phyloP scores from a whole-genome alignment of 2,329 filamentous ascomycete genomes.

The Aspergillus latus region DNA sequence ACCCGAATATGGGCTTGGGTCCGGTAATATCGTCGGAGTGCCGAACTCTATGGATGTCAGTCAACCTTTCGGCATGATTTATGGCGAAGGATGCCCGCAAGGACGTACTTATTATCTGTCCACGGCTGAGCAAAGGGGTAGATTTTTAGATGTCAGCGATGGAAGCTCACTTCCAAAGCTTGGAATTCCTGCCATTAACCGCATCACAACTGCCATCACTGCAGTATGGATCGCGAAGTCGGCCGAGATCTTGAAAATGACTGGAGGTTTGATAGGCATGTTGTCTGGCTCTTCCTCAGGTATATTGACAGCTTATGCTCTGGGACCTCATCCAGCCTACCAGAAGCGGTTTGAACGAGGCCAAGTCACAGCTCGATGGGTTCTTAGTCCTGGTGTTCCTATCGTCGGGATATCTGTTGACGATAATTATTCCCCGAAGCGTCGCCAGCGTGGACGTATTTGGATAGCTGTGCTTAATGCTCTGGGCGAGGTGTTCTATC shows the following conservation, averaged over 20 bases:
- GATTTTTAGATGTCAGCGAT: constrained; percentile 66
- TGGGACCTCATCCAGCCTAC: constrained; percentile 62
- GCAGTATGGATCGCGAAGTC: constrained; percentile 91
- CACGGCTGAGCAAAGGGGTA: constrained; percentile 71
- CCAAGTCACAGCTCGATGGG: constrained; percentile 84
- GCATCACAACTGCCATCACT: constrained; percentile 68
- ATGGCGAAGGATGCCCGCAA: constrained; percentile 82
- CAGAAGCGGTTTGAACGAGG: constrained; percentile 66
- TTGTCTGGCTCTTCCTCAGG: constrained; percentile 81
- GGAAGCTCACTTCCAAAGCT: constrained; percentile 62
- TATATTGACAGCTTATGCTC: constrained; percentile 76
- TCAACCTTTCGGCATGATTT: constrained; percentile 76
- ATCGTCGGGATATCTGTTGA: constrained; percentile 83
- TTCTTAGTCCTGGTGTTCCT: constrained; percentile 86
- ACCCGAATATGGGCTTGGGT: constrained; percentile 72
- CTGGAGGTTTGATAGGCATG: constrained; percentile 76
- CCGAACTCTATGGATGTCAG: constrained; percentile 92
- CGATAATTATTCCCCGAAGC: constrained; percentile 72
- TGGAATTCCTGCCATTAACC: constrained; percentile 76
- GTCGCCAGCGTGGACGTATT: constrained; percentile 68
- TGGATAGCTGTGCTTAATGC: constrained; percentile 96
- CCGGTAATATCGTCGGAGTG: constrained; percentile 71
- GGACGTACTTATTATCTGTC: constrained; percentile 77
- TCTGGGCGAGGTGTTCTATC: constrained; percentile 84
- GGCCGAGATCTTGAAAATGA: constrained; percentile 66